These are phyloP conservation scores for Colletotrichum sidae DNA, from an alignment of 2,329 filamentous ascomycete genomes.

Conservation along the genomic window DNA sequence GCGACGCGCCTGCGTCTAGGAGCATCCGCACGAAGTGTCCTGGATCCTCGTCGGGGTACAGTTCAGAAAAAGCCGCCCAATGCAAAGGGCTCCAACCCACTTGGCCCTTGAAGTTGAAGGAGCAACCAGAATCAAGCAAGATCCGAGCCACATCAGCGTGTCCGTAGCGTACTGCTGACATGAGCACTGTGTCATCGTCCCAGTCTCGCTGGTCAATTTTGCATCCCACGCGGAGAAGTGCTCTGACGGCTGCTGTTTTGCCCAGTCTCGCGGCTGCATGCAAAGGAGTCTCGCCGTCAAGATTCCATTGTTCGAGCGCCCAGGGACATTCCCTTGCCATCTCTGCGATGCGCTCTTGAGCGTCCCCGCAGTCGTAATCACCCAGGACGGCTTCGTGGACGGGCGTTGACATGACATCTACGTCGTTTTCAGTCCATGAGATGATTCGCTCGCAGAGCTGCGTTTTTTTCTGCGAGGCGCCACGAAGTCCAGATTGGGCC, in stretches of 20 bases:
- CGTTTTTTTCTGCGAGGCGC: neutral
- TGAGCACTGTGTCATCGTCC: rapidly evolving
- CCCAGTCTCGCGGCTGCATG: neutral
- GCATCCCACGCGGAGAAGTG: neutral
- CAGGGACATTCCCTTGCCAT: neutral
- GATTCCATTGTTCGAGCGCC: neutral
- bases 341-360: neutral
- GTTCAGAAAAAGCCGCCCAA: rapidly evolving
- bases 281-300: slow-evolving; percentile 1
- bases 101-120: rapidly evolving
- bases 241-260: neutral
- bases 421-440: neutral
- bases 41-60: neutral
- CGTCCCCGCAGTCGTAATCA: neutral
- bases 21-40: neutral
- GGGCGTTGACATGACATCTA: neutral
- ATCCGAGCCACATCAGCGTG: neutral
- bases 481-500: neutral
- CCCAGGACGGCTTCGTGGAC: neutral
- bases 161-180: rapidly evolving
- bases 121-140: slow-evolving; percentile 2
- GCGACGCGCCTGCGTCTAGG: neutral
- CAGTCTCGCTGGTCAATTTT: neutral
- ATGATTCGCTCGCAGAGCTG: neutral
- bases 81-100: rapidly evolving